phyloP scores from a whole-genome alignment of 2,329 filamentous ascomycete genomes.

The Ascochyta rabiei region DNA sequence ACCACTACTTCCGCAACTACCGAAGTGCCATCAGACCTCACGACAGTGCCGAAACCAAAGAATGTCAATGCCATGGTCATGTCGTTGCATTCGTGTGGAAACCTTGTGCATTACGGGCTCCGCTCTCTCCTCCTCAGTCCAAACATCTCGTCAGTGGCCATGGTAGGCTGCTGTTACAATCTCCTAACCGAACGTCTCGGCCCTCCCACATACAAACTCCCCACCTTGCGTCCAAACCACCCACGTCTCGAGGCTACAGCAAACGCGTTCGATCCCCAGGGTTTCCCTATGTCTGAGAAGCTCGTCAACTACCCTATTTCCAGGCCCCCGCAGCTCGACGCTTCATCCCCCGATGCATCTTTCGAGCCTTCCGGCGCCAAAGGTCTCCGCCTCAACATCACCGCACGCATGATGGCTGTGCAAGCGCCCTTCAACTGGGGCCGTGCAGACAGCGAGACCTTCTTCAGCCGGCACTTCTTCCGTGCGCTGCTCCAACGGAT shows the following conservation, averaged over 20 bases:
- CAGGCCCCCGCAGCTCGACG: background rate
- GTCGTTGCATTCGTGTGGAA: slow-evolving; percentile 96
- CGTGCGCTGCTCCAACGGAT: slow-evolving; percentile 88
- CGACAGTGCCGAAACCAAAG: slow-evolving; percentile 36
- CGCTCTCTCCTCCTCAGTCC: slow-evolving; percentile 84
- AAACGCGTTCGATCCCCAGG: slow-evolving; percentile 79
- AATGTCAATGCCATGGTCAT: slow-evolving; percentile 74
- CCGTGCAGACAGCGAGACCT: slow-evolving; percentile 75
- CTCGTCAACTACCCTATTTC: slow-evolving; percentile 59
- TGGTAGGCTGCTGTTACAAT: slow-evolving; percentile 99
- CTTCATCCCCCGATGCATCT: background rate
- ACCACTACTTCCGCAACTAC: slow-evolving; percentile 28
- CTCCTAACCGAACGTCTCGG: slow-evolving; percentile 88
- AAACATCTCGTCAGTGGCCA: slow-evolving; percentile 84
- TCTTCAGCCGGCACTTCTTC: slow-evolving; percentile 94
- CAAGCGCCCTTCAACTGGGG: slow-evolving; percentile 96
- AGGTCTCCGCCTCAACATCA: slow-evolving; percentile 91
- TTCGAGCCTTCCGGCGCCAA: slow-evolving; percentile 8
- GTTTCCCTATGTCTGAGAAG: slow-evolving; percentile 87
- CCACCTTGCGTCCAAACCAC: slow-evolving; percentile 77
- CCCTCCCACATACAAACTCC: slow-evolving; percentile 84
- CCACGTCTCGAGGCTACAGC: slow-evolving; percentile 71
- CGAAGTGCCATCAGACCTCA: slow-evolving; percentile 33
- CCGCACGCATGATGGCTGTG: slow-evolving; percentile 96
- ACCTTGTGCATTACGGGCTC: slow-evolving; percentile 93